Percentiles rank a stretch among this genome's conserved stretches.
Evolutionary conservation across 352 stramenopile genomes (phyloP).

Genomic region (Globisporangium nagaii): DNA sequence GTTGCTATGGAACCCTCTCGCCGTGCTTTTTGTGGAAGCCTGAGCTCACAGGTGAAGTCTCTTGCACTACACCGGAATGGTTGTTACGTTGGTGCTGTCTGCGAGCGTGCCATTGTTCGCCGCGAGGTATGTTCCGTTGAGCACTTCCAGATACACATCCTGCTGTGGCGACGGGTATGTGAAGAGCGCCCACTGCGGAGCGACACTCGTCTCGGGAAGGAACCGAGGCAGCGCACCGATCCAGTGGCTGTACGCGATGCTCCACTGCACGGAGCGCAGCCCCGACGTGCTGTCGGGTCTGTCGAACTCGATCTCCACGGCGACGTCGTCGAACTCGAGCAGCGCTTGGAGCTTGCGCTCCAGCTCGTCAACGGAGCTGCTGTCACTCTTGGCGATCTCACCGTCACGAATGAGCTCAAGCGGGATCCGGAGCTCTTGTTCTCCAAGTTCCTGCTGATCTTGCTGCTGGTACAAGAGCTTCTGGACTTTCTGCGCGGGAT

Average conservation of each 20-base stretch:
- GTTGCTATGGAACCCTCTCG: no score
- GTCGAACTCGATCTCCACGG: conserved; percentile 21
- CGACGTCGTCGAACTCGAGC: conserved; percentile 36
- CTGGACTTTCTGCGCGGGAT: conserved; percentile 13
- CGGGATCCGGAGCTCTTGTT: conserved; percentile 11
- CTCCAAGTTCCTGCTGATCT: background rate
- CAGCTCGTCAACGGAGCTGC: conserved; percentile 15
- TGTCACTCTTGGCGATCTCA: conserved; percentile 10
- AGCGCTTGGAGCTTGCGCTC: conserved; percentile 24
- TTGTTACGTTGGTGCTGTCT: background rate
- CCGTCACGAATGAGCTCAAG: conserved; percentile 16
- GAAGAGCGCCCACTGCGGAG: conserved; percentile 27
- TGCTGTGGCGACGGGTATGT: conserved; percentile 12
- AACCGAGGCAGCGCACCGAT: conserved; percentile 20
- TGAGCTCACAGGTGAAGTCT: no score
- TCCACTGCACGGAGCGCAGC: conserved; percentile 21
- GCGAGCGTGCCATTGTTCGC: background rate
- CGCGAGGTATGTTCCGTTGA: background rate
- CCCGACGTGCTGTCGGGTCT: conserved; percentile 8
- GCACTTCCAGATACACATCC: conserved; percentile 5
- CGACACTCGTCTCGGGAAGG: conserved; percentile 10
- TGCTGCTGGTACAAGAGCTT: conserved; percentile 35
- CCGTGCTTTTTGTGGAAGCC: no score
- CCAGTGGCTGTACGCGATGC: conserved; percentile 30
- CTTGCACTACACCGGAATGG: background rate